Base-by-base conservation (phyloP, 495 filamentous ascomycete genomes). In the Tetracladium setigerum region DNA sequence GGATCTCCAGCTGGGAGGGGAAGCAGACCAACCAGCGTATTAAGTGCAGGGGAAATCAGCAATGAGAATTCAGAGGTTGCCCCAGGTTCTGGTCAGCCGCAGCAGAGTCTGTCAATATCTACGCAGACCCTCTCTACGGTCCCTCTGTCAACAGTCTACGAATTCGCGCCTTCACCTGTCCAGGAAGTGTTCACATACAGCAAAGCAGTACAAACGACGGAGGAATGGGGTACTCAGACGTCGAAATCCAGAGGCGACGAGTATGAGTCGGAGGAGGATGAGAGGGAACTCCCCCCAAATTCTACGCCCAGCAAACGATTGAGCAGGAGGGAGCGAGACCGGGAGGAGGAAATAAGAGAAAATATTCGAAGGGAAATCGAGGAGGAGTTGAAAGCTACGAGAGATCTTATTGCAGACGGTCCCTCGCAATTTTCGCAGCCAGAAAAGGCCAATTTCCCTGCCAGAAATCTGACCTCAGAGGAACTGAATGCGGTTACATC, bases 401-500 rank as follows among this genome's bases (percentile, higher is more conserved):
- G 78, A 34, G 73, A 83, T 35, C 64, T 76, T 1, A 62, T 68
- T 27, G 60, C 74, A 14, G 75, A 84, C 55, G 73, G 73, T 0
- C 62, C 70, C 2, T 61, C 73, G 30, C 66, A 69, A 30, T 4
- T 5, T 48, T 69, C 18, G 4, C 42, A 19, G 27, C 54, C 62
- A 16, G 47, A 54, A 13, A 54, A 61, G 4, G 60, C 68, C 6
- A 81, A 82, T 34, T 95, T 89, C 55, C 90, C 92, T 17, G 79
- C 83, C n/a, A 79, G 89, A 53, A 74, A 76, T 41, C 74, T 99
- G 30, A 87, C 81, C 1, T 76, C 77, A 27, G 94, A 99, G 51
- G 94, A 99, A 63, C 69, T 94, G 30, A 83, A 82, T 53, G 94
- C 91, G 12, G 88, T 96, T 32, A 87, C 84, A n/a, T 82, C 85